Evolutionary conservation across 768 basidiomycete genomes (phyloP), one percentile per base, ranked within the genome.

Genomic region (Russula griseocarnosa): DNA sequence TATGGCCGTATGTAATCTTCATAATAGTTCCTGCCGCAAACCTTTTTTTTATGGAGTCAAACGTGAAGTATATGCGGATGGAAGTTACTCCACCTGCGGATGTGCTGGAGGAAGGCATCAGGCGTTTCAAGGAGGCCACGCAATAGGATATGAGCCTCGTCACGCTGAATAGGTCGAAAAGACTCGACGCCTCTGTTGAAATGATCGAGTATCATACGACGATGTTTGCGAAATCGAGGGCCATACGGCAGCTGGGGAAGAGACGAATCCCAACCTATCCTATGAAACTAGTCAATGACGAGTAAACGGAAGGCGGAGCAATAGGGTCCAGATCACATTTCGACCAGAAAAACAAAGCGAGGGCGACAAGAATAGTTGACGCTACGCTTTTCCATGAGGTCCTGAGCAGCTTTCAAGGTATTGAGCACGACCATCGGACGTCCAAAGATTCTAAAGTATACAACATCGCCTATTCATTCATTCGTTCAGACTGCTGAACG

Each of bases 281-380:
- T 71, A 16, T 10, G 11, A 34, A 26, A 40, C 1, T 54, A 1
- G 32, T 63, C 24, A 69, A 28, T 40, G 30, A 44, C 5, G 32
- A 14, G 1, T 1, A 49, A 16, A 49, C 10, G 5, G 5, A 9
- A 16, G n/a, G 2, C 14, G 4, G 24, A 16, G 26, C 14, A 1
- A 20, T 30, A 24, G 40, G 3, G n/a, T 38, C 18, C 11, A 4
- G 57, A 69, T 57, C 55, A 74, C 74, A 74, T 63, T 56, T 74
- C 73, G 22, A 55, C 57, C 6, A 72, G 50, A 18, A 74, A 65
- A 46, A 73, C 67, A 24, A 76, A 58, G 5, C 66, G 67, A 4
- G 76, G 76, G 3, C 76, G 69, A 65, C 71, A 74, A 16, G 76
- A 74, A 63, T 74, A 76, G 40, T 71, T 73, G 14, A 62, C 47